A percentile compares a stretch with the other conserved stretches of the same genome.
Conservation (phyloP, 345 rosid species). For the Syzygium aromaticum region DNA sequence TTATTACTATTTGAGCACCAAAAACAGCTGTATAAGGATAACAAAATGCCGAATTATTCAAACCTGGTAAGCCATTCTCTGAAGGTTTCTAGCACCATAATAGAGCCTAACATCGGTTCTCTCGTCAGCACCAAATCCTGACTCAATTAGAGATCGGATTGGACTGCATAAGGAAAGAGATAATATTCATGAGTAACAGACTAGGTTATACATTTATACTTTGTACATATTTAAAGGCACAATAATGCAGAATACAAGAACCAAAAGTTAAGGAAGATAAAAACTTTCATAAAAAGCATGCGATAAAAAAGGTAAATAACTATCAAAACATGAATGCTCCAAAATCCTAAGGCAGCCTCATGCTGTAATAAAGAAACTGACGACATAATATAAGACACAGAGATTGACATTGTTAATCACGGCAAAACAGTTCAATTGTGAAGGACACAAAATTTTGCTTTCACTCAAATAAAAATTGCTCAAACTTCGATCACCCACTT, state of each 20-base stretch:
- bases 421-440: background rate
- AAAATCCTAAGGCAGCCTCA: background rate
- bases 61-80: slow-evolving; percentile 98
- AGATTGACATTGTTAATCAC: background rate
- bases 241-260: background rate
- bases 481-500: background rate
- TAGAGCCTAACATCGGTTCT: slow-evolving; percentile 85
- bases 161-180: slow-evolving; percentile 49
- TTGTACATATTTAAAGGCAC: background rate
- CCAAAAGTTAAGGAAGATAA: background rate
- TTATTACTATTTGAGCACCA: background rate
- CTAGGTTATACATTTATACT: background rate
- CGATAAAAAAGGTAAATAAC: background rate
- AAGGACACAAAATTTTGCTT: background rate
- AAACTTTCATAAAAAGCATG: background rate
- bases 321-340: background rate
- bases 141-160: slow-evolving; percentile 78
- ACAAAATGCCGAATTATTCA: slow-evolving; percentile 1
- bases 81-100: slow-evolving; percentile 89
- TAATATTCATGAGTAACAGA: background rate
- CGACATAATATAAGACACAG: background rate
- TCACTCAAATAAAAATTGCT: background rate
- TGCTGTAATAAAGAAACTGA: background rate
- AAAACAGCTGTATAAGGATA: background rate
- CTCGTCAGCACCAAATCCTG: slow-evolving; percentile 66